These are phyloP conservation scores for Colletotrichum gigasporum DNA, from an alignment of 2,329 filamentous ascomycete genomes.

Conservation along the genomic window DNA sequence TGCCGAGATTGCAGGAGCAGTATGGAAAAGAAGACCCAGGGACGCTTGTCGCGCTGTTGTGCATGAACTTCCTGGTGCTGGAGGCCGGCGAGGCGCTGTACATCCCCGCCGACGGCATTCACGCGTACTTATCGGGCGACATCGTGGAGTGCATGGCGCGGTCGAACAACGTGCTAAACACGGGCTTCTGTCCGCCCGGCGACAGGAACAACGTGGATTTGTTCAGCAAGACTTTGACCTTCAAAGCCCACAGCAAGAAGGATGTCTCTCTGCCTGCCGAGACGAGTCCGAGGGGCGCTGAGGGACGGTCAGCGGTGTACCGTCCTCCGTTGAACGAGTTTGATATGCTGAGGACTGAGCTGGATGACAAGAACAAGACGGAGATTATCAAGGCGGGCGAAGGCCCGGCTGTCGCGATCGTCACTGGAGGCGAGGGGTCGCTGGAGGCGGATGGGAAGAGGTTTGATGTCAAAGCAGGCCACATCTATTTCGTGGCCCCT, in stretches of 20 bases:
- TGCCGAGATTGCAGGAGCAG: conserved; percentile 71
- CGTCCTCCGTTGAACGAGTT: conserved; percentile 78
- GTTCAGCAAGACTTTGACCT: conserved; percentile 71
- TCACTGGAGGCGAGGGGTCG: conserved; percentile 66
- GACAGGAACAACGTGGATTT: conserved; percentile 72
- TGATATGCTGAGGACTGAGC: conserved; percentile 68
- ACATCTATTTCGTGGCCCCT: conserved; percentile 73
- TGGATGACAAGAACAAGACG: conserved; percentile 66
- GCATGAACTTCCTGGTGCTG: conserved; percentile 79
- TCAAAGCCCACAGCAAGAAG: conserved; percentile 66
- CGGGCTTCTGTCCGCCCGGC: conserved; percentile 75
- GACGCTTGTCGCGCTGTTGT: conserved; percentile 73
- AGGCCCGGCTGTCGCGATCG: conserved; percentile 72
- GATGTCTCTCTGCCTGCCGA: conserved; percentile 61
- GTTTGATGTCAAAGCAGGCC: conserved; percentile 67
- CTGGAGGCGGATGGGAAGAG: conserved; percentile 63
- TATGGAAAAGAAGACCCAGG: conserved; percentile 73
- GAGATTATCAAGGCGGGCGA: conserved; percentile 65
- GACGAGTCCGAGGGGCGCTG: conserved; percentile 52
- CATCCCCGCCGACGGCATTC: conserved; percentile 78
- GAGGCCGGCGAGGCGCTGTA: conserved; percentile 73
- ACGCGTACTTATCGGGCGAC: conserved; percentile 77
- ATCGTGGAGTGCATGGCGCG: conserved; percentile 85
- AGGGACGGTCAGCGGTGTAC: conserved; percentile 71
- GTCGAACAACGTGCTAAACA: conserved; percentile 78